Percentiles rank a stretch among this genome's conserved stretches.
These are phyloP conservation scores for Cryptococcus floricola DNA, from an alignment of 1,284 basidiomycete genomes.

Conservation along the genomic window DNA sequence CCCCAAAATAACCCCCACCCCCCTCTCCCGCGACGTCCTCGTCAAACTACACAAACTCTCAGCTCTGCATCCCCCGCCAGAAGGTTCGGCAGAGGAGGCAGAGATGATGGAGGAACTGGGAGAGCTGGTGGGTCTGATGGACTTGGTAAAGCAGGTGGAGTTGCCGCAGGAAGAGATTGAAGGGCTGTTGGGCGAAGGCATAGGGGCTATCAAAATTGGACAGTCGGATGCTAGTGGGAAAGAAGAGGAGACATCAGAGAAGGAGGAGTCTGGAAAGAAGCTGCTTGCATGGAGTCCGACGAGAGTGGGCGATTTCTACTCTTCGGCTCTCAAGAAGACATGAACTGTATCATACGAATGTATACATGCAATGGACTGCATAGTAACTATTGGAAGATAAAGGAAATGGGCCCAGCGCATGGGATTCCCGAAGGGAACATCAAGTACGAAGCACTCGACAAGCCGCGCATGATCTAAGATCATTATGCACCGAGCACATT, in stretches of 20 bases:
- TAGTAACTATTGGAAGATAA: too few species aligned
- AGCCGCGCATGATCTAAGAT: too few species aligned
- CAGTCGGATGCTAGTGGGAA: background rate
- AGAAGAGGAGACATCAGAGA: background rate
- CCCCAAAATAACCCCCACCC: background rate
- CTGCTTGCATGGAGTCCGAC: slow-evolving; percentile 30
- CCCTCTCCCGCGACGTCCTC: slow-evolving; percentile 14
- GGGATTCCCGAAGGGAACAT: too few species aligned
- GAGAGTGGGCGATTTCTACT: slow-evolving; percentile 30
- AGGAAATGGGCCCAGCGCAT: too few species aligned
- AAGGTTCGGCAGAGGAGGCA: slow-evolving; percentile 24
- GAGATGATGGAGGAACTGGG: slow-evolving; percentile 20
- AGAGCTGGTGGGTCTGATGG: slow-evolving; percentile 32
- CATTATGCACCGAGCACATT: too few species aligned
- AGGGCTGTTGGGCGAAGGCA: slow-evolving; percentile 21
- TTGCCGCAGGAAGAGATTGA: slow-evolving; percentile 18
- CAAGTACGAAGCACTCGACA: too few species aligned
- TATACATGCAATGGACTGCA: too few species aligned
- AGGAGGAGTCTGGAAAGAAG: slow-evolving; percentile 19
- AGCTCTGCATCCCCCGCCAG: slow-evolving; percentile 27
- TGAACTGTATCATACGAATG: too few species aligned
- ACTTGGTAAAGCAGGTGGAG: slow-evolving; percentile 27
- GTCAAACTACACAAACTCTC: slow-evolving; percentile 27
- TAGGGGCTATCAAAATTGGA: slow-evolving; percentile 21
- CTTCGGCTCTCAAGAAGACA: slow-evolving; percentile 12